Evolutionary conservation across 192 early-diverging fungal genomes (phyloP).

Genomic region (Lunasporangiospora selenospora): DNA sequence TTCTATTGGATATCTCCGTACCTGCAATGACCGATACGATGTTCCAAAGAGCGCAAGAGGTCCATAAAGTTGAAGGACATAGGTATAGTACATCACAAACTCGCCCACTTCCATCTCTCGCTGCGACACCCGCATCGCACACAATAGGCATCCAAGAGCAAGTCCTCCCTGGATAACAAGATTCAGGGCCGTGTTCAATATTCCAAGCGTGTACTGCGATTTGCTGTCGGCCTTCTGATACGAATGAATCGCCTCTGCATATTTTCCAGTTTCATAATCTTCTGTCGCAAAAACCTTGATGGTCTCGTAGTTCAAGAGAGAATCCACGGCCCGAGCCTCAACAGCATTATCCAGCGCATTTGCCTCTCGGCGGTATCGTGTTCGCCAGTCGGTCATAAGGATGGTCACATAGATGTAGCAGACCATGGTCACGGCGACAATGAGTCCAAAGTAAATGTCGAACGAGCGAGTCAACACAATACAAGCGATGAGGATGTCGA

Average conservation of each 20-base stretch:
- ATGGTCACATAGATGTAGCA: slow-evolving; percentile 83
- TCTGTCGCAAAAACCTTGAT: slow-evolving; percentile 75
- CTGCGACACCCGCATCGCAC: slow-evolving; percentile 74
- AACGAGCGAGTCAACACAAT: slow-evolving; percentile 70
- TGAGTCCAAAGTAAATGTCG: slow-evolving; percentile 80
- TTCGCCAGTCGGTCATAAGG: slow-evolving; percentile 85
- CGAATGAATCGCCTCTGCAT: slow-evolving; percentile 68
- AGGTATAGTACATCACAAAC: slow-evolving; percentile 94
- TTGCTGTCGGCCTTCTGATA: slow-evolving; percentile 85
- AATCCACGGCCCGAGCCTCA: slow-evolving; percentile 85
- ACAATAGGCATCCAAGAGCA: slow-evolving; percentile 75
- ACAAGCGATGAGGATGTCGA: slow-evolving; percentile 84
- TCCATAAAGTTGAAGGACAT: slow-evolving; percentile 94
- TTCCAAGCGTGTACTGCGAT: slow-evolving; percentile 68
- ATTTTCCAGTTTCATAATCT: slow-evolving; percentile 60
- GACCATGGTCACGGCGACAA: slow-evolving; percentile 86
- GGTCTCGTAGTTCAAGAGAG: slow-evolving; percentile 95
- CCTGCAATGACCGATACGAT: slow-evolving; percentile 95
- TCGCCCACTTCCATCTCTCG: slow-evolving; percentile 91
- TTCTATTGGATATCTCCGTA: too few species aligned
- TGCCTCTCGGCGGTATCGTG: slow-evolving; percentile 73
- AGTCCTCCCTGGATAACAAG: slow-evolving; percentile 82
- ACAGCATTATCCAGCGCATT: slow-evolving; percentile 80
- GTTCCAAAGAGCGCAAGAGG: slow-evolving; percentile 96
- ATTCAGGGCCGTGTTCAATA: slow-evolving; percentile 87